Base-by-base conservation (phyloP, 2,329 filamentous ascomycete genomes). In the Nakataea oryzae region DNA sequence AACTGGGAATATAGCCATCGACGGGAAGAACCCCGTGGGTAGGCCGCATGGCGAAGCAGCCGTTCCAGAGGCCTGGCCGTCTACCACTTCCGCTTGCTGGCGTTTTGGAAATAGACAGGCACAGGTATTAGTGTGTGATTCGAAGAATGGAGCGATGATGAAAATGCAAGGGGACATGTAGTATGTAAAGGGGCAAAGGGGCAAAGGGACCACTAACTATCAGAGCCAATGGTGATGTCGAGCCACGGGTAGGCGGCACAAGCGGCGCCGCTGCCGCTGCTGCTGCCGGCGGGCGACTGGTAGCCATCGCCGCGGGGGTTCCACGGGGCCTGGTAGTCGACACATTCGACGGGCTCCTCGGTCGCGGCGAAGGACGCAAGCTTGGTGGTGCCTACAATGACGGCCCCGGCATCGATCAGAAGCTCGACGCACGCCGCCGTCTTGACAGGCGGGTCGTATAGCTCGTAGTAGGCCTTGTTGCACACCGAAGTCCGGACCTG, bases 331-430 rank as follows among this genome's bases (percentile, higher is more conserved):
- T 74, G 73, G 58, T 69, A 70, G 58, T 74, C 72, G 8, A 74
- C 69, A 67, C 69, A 73, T 62, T 85, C 81, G 0, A 75, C 77
- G 1, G 76, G 74, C 64, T 78, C 78, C 65, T 75, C 75, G 67
- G 78, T 78, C 2, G 79, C 78, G 1, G 81, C 70, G 6, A 81
- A 64, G 3, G 79, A 67, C 5, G 6, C 27, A 6, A 56, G 54
- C 54, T 26, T 56, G 27, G 56, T 58, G 14, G 9, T 32, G 56
- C 56, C 27, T 13, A 29, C 27, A 27, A 58, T 32, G 78, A 82
- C 58, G 84, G 81, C 65, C 72, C 77, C 1, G 85, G 88, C n/a
- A 90, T 97, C 80, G 91, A 93, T 71, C 91, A 96, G 68, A 96
- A 96, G 72, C 85, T 96, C 64, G 86, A 90, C 69, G 88, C 89